phyloP scores from a whole-genome alignment of 306 rosid genomes.

The Cicer pinnatifidum region DNA sequence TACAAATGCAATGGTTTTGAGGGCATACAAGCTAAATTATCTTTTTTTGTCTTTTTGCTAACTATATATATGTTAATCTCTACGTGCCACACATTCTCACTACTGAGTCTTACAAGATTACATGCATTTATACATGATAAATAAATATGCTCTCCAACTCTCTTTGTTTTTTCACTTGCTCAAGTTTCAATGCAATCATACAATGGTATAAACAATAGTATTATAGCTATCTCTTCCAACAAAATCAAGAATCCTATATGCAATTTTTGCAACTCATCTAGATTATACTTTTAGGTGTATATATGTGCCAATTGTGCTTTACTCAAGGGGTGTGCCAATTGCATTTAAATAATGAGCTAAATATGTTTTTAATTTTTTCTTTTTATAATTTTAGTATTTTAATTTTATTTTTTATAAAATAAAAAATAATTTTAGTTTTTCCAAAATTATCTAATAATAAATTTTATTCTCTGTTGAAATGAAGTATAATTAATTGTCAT shows the following conservation, averaged over 20 bases:
- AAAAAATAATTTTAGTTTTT: no score
- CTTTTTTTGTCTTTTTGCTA: constrained; percentile 54
- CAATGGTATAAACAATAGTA: constrained; percentile 8
- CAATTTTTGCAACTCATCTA: constrained; percentile 11
- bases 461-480: no score
- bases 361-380: no score
- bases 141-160: neutral
- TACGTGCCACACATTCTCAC: constrained; percentile 44
- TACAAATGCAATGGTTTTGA: no score
- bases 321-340: no score
- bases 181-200: constrained; percentile 33
- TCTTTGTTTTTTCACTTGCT: neutral
- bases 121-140: constrained; percentile 40
- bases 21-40: constrained; percentile 35
- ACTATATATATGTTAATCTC: constrained; percentile 33
- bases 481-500: no score
- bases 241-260: constrained; percentile 1
- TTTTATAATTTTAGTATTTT: no score
- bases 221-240: neutral
- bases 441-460: no score
- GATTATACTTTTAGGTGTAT: neutral
- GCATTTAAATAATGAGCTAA: no score
- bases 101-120: constrained; percentile 20
- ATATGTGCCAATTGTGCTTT: neutral
- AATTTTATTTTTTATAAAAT: no score